Evolutionary conservation across 2,329 filamentous ascomycete genomes (phyloP).

Genomic region (Cryphonectria nitschkei): DNA sequence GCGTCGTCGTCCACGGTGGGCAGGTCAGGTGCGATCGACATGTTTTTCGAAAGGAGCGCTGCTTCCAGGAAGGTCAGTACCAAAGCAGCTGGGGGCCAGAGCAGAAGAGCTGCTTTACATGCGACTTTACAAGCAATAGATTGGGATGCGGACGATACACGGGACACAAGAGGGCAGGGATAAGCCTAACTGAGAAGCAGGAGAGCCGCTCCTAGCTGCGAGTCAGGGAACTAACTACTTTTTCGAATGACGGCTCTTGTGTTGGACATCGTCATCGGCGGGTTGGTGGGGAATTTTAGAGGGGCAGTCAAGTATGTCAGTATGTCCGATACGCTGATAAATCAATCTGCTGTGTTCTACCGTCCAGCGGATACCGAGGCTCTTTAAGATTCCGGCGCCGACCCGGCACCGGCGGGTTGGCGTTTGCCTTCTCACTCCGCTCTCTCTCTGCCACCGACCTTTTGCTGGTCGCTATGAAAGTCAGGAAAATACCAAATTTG

Average conservation of each 20-base stretch:
- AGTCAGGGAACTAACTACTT: not conserved
- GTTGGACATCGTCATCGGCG: conserved; percentile 24
- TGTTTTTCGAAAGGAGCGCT: not conserved
- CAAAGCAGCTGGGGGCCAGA: not conserved
- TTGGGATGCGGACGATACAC: not conserved
- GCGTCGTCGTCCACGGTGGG: conserved; percentile 51
- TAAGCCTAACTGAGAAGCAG: not conserved
- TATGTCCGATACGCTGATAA: conserved; percentile 24
- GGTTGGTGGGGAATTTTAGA: conserved; percentile 22
- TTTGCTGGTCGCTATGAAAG: not conserved
- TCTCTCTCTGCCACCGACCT: not conserved
- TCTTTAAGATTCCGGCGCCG: conserved; percentile 10
- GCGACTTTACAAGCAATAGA: not conserved
- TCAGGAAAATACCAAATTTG: not conserved
- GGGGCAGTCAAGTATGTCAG: conserved; percentile 7
- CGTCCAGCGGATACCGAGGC: conserved; percentile 14
- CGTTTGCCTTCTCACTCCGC: not conserved
- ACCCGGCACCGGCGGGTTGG: conserved; percentile 15
- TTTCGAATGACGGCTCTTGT: not conserved
- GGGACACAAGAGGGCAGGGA: not conserved
- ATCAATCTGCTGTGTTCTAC: conserved; percentile 16
- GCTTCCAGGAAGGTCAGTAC: not conserved
- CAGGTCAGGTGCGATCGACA: conserved; percentile 46
- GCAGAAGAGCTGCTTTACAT: not conserved
- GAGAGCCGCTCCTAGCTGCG: not conserved